A percentile compares a stretch with the other conserved stretches of the same genome.
phyloP scores from a whole-genome alignment of 352 stramenopile species.

The Globisporangium heterothallicum region DNA sequence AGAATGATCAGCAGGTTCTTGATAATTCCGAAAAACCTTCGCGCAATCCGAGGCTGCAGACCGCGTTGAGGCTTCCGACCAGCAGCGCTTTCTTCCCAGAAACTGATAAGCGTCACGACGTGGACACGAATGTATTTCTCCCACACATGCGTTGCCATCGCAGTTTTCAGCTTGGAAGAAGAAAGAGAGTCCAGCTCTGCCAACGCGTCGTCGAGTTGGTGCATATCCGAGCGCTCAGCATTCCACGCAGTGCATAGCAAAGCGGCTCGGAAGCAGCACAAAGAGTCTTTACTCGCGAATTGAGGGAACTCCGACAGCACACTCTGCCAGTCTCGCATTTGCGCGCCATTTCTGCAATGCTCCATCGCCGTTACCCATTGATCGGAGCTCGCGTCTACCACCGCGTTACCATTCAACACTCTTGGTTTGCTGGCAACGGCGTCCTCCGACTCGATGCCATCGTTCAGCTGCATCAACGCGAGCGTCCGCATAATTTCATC shows the following conservation, averaged over 20 bases:
- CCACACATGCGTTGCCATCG: constrained; percentile 73
- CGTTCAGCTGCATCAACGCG: constrained; percentile 77
- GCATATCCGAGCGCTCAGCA: constrained; percentile 75
- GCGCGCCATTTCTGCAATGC: constrained; percentile 42
- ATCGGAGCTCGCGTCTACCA: constrained; percentile 25
- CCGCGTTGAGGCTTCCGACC: constrained; percentile 62
- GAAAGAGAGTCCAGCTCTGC: constrained; percentile 50
- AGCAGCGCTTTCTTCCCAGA: constrained; percentile 74
- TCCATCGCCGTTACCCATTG: constrained; percentile 60
- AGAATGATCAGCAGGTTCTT: constrained; percentile 49
- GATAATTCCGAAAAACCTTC: constrained; percentile 78
- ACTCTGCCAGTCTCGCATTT: constrained; percentile 66
- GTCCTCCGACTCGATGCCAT: constrained; percentile 48
- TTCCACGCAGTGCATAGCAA: constrained; percentile 77
- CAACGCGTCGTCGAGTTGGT: constrained; percentile 73
- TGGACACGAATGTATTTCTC: constrained; percentile 78
- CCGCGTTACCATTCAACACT: constrained; percentile 5
- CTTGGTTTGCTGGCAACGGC: constrained; percentile 15
- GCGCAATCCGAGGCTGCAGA: constrained; percentile 68
- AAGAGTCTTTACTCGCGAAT: constrained; percentile 43
- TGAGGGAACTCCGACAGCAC: constrained; percentile 58
- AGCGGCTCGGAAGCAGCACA: constrained; percentile 63
- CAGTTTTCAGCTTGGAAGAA: constrained; percentile 33
- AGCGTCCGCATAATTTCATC: constrained; percentile 72
- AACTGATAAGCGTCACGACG: constrained; percentile 73